Percentiles rank a stretch among this genome's conserved stretches.
Evolutionary conservation across 2,329 filamentous ascomycete genomes (phyloP).

Genomic region (Aspergillus proliferans): DNA sequence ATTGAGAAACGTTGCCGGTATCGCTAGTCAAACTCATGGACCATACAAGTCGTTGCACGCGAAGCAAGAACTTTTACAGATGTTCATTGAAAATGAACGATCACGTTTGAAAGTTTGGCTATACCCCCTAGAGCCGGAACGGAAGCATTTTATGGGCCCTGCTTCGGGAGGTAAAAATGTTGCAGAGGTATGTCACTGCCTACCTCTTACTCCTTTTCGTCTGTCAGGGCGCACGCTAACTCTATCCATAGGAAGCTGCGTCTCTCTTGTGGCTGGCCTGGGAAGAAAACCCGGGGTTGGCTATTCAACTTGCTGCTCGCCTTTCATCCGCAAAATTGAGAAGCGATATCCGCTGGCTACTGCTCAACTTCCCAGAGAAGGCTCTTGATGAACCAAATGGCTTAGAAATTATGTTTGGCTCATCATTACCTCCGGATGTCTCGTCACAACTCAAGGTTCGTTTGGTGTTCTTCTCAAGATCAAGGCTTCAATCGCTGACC

Average conservation of each 20-base stretch:
- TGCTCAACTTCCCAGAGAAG: conserved; percentile 78
- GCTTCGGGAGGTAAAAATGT: conserved; percentile 38
- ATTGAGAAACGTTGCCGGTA: conserved; percentile 58
- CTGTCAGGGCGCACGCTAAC: conserved; percentile 6
- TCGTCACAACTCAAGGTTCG: conserved; percentile 74
- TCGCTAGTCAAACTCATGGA: conserved; percentile 47
- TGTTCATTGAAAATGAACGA: conserved; percentile 79
- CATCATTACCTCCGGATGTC: conserved; percentile 69
- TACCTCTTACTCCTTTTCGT: background rate
- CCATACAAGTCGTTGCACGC: conserved; percentile 61
- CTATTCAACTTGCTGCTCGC: conserved; percentile 74
- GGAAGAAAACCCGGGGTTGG: conserved; percentile 75
- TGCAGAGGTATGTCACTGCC: conserved; percentile 28
- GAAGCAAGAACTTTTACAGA: conserved; percentile 76
- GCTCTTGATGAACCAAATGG: conserved; percentile 76
- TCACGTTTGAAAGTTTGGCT: conserved; percentile 83
- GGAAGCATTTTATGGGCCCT: conserved; percentile 46
- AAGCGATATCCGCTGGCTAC: conserved; percentile 68
- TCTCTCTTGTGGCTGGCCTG: conserved; percentile 75
- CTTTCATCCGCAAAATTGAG: conserved; percentile 70
- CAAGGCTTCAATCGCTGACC: conserved; percentile 19
- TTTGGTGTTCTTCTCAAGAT: background rate
- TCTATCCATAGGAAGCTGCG: conserved; percentile 45
- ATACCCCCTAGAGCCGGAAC: conserved; percentile 65
- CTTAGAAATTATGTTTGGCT: conserved; percentile 72